Base-by-base conservation (phyloP, 108 stramenopile genomes). In the Pseudonitzschia delicatissima region DNA sequence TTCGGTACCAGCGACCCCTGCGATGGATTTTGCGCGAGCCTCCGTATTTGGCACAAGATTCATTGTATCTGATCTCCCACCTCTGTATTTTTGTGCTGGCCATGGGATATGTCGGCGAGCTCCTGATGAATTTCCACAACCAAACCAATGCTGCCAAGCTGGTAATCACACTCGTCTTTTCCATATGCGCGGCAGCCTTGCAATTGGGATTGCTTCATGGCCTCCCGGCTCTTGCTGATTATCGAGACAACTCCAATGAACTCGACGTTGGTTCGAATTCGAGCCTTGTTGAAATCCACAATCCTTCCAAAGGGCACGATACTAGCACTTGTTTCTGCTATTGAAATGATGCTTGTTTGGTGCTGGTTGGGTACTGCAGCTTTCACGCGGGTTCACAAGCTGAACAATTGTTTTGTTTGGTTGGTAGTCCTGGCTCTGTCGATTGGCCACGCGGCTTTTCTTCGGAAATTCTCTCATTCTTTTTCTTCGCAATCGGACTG, bases 171-270 rank as follows among this genome's bases (percentile, higher is more conserved):
- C n/a, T 57, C 25, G 18, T 71, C n/a, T 64, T 71, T 64, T 23
- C 70, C 4, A 28, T 64, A 1, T 36, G 9, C 8, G 70, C 49
- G 6, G 50, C 62, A 5, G 32, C 64, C 34, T 29, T 63, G 39
- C 70, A 71, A 39, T 49, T 64, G 12, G 45, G 62, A 3, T 21
- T 71, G 29, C 49, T 71, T 7, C 70, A 71, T 57, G 51, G 63
- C 49, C 13, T 57, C 21, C 70, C 70, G 5, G 21, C 62, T n/a
- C n/a, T n/a, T n/a, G n/a, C n/a, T n/a, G n/a, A n/a, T n/a, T n/a
- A n/a, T n/a, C n/a, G n/a, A n/a, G n/a, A n/a, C n/a, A n/a, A n/a
- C n/a, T n/a, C n/a, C n/a, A n/a, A n/a, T n/a, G n/a, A n/a, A n/a
- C n/a, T n/a, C n/a, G n/a, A n/a, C n/a, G n/a, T n/a, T n/a, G n/a